Conservation (phyloP, 495 filamentous ascomycete species). For the Alectoria sarmentosa region DNA sequence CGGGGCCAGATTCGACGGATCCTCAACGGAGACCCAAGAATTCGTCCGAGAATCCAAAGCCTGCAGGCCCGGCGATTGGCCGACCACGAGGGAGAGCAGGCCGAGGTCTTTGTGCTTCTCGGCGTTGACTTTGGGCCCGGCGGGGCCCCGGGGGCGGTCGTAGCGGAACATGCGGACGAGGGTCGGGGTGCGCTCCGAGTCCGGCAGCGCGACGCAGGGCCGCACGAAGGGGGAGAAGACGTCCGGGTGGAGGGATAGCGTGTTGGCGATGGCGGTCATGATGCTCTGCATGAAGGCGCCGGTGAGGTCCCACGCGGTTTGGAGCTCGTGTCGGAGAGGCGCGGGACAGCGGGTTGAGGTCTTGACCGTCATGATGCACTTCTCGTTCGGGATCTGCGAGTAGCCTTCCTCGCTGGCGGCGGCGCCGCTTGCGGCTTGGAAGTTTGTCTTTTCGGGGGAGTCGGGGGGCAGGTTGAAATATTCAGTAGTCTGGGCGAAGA, state of each 20-base stretch:
- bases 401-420: slow-evolving; percentile 25
- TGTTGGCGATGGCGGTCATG: slow-evolving; percentile 11
- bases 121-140: slow-evolving; percentile 18
- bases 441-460: slow-evolving; percentile 19
- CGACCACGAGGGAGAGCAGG: slow-evolving; percentile 22
- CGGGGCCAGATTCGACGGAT: slow-evolving; percentile 10
- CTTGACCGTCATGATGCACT: slow-evolving; percentile 22
- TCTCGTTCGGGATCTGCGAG: slow-evolving; percentile 22
- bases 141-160: slow-evolving; percentile 14
- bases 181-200: slow-evolving; percentile 16
- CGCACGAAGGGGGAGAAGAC: slow-evolving; percentile 18
- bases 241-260: slow-evolving; percentile 2
- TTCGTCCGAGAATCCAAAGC: slow-evolving; percentile 6
- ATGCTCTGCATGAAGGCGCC: slow-evolving; percentile 17
- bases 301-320: slow-evolving; percentile 20
- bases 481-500: slow-evolving; percentile 15
- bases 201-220: slow-evolving; percentile 17
- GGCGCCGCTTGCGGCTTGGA: slow-evolving; percentile 18
- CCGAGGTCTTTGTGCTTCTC: slow-evolving; percentile 25
- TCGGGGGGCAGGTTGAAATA: slow-evolving; percentile 21
- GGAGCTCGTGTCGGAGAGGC: not conserved
- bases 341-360: slow-evolving; percentile 15
- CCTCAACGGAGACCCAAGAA: slow-evolving; percentile 20
- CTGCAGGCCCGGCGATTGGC: slow-evolving; percentile 22
- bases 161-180: slow-evolving; percentile 25